A percentile compares a stretch with the other conserved stretches of the same genome.
These are phyloP conservation scores for Brassica cretica DNA, from an alignment of 345 rosid genomes.

Conservation along the genomic window DNA sequence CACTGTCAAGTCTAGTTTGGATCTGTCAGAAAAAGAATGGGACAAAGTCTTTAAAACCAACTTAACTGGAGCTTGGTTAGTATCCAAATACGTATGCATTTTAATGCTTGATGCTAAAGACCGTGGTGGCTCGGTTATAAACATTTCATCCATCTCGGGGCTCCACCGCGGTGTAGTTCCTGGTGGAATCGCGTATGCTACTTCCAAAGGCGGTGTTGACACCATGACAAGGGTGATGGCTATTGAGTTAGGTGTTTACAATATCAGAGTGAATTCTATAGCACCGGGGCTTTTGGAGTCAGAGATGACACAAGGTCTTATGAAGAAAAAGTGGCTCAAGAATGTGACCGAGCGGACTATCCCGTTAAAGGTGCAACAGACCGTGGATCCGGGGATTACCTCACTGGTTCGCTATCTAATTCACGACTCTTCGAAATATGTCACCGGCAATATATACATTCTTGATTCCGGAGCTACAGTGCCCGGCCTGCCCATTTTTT, in stretches of 20 bases:
- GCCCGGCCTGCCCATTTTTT: neutral
- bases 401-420: neutral
- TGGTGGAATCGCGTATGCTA: neutral
- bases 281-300: neutral
- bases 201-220: neutral
- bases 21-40: neutral
- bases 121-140: conserved; percentile 3
- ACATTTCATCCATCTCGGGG: neutral
- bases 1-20: conserved; percentile 4
- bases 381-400: conserved; percentile 2
- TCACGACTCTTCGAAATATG: neutral
- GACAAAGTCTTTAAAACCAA: neutral
- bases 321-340: neutral
- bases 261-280: neutral
- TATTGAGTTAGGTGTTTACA: neutral
- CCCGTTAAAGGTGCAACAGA: neutral
- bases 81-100: neutral
- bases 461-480: neutral
- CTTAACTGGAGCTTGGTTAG: neutral
- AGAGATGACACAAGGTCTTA: neutral
- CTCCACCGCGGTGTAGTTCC: neutral
- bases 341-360: neutral
- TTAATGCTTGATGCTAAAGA: neutral
- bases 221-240: neutral
- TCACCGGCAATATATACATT: neutral